Evolutionary conservation across 2,329 filamentous ascomycete genomes (phyloP), one percentile per base, ranked within the genome.

Genomic region (Fusarium lyarnte): DNA sequence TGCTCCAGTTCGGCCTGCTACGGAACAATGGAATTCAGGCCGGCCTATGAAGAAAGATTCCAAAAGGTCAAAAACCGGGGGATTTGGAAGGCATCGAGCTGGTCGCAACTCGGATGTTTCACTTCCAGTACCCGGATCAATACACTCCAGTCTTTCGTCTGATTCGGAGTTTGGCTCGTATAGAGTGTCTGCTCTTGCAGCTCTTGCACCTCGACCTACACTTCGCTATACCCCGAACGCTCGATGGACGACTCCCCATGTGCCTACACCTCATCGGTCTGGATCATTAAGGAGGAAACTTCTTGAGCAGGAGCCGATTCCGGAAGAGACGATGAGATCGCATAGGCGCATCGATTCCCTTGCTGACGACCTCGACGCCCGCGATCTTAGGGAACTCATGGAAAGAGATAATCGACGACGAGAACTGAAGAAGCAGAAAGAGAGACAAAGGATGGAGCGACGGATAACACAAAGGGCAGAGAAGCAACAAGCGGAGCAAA

Each of bases 151-250:
- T 68, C 88, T 94, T 81, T 95, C 94, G 1, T 91, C 91, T 51
- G 87, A 90, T 63, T 92, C 92, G 2, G 94, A 96, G 73, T 88
- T 90, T 66, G 78, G 80, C 60, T 91, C 93, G 0, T 98, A 93
- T 86, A 94, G 91, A 75, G 87, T 98, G 54, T 94, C 94, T 57
- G 87, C 90, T 16, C 86, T 98, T 58, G 92, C 93, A 69, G 89
- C 93, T n/a, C 89, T 98, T 70, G 92, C 93, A 14, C 95, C 96
- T 10, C 89, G 94, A 51, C 96, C 96, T 17, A 94, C 93, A 0
- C 88, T 98, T 62, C 92, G 92, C 69, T 94, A 91, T 80, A 89
- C 92, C 8, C 87, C 91, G 31, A 88, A 90, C 63, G 87, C 92
- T 23, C 87, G 91, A 74, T 86, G 88, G 77, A 85, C 83, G 64